A percentile compares a stretch with the other conserved stretches of the same genome.
phyloP scores from a whole-genome alignment of 225 moss, liverwort and hornwort species.

The Anthoceros angustus region DNA sequence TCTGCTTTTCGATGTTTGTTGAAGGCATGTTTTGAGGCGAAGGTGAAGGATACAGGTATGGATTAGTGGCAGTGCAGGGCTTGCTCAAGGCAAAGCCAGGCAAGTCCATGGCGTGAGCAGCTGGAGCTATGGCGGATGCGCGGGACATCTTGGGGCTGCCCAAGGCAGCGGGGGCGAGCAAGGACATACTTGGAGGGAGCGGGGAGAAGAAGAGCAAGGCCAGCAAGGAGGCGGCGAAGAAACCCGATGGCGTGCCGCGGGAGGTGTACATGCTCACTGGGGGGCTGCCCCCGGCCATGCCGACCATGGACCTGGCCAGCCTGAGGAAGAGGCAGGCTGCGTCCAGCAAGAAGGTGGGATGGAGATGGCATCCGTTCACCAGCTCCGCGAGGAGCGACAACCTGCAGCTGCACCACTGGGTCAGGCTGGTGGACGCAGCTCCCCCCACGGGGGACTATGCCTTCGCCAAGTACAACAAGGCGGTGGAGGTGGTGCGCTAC shows the following conservation, averaged over 20 bases:
- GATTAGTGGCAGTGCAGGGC: no score
- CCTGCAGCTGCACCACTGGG: constrained; percentile 88
- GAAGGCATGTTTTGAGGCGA: no score
- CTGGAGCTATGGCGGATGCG: constrained; percentile 55
- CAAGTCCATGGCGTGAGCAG: no score
- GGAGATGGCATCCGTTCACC: constrained; percentile 92
- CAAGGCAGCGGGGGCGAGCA: constrained; percentile 25
- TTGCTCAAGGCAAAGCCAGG: no score
- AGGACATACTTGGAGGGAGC: constrained; percentile 33
- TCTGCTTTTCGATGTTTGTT: no score
- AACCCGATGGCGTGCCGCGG: constrained; percentile 92
- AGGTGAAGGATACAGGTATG: no score
- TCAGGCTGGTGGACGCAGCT: constrained; percentile 64
- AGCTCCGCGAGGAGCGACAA: constrained; percentile 77
- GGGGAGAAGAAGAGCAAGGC: constrained; percentile 72
- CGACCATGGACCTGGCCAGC: constrained; percentile 56
- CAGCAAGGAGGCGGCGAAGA: constrained; percentile 73
- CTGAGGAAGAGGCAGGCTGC: constrained; percentile 44
- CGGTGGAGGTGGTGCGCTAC: constrained; percentile 58
- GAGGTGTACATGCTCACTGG: constrained; percentile 98
- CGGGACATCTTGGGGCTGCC: constrained; percentile 92
- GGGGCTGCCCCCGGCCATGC: constrained; percentile 82
- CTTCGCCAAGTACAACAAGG: constrained; percentile 96
- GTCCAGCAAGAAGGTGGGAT: constrained; percentile 66
- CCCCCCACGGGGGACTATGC: constrained; percentile 85